Conservation (phyloP, 345 rosid genomes). For the Eucalyptus grandis region DNA sequence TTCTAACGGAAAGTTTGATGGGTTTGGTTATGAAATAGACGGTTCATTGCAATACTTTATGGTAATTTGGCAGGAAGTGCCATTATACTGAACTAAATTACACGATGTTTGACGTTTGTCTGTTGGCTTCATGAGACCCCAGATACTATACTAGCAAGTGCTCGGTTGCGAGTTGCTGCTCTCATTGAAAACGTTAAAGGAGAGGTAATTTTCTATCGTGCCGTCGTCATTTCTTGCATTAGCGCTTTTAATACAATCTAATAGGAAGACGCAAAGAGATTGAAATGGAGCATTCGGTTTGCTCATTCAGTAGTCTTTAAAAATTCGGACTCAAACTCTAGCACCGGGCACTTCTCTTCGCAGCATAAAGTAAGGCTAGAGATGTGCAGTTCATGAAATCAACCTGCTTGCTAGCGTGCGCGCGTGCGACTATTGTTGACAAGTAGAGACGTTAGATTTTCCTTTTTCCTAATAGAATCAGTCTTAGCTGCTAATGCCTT, state of each 20-base stretch:
- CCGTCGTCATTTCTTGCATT: neutral
- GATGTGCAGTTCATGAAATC: neutral
- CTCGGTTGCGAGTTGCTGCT: no score
- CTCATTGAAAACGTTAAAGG: neutral
- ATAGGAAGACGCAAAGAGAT: neutral
- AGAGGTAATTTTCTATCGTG: neutral
- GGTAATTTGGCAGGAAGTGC: neutral
- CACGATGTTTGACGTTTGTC: neutral
- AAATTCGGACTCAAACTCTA: neutral
- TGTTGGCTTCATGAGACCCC: no score
- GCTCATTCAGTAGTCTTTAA: neutral
- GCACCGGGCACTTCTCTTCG: neutral
- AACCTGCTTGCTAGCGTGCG: neutral
- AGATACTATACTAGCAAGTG: neutral
- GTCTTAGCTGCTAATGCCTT: neutral
- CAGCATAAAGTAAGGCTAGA: neutral
- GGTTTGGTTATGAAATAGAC: neutral
- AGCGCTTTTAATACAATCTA: neutral
- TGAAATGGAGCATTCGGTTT: neutral
- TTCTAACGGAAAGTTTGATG: neutral
- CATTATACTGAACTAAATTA: neutral
- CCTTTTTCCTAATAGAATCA: neutral
- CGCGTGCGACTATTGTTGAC: neutral
- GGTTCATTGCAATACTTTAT: neutral
- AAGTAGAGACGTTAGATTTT: neutral